phyloP scores from a whole-genome alignment of 345 rosid genomes.

The Dovyalis caffra region DNA sequence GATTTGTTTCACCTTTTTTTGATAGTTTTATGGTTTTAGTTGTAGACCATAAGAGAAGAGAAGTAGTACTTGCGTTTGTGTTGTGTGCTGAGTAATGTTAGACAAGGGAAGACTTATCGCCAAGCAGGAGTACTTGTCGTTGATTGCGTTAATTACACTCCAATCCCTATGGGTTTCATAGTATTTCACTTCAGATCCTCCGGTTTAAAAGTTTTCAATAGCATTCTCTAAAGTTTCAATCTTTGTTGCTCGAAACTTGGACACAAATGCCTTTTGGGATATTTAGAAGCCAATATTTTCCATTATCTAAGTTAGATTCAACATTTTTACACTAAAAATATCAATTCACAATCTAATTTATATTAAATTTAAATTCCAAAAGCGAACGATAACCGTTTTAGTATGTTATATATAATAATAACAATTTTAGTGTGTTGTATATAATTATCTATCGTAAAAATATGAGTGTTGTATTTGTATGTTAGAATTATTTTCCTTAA shows the following conservation, averaged over 20 bases:
- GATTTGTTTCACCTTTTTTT: not conserved
- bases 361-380: too few species aligned
- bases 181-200: not conserved
- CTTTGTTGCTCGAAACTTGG: too few species aligned
- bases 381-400: fast-evolving
- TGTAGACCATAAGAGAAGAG: not conserved
- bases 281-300: too few species aligned
- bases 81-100: not conserved
- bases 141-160: not conserved
- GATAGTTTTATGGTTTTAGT: not conserved
- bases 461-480: too few species aligned
- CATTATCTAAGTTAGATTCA: too few species aligned
- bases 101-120: not conserved
- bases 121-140: not conserved
- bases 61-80: not conserved
- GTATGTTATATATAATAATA: too few species aligned
- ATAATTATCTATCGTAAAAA: not conserved
- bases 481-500: too few species aligned
- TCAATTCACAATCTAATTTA: too few species aligned
- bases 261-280: too few species aligned
- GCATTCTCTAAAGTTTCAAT: too few species aligned
- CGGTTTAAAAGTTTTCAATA: too few species aligned
- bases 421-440: too few species aligned
- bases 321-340: not conserved
- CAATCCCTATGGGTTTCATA: not conserved